Evolutionary conservation across 179 eudicot genomes (phyloP).

Genomic region (Beta corolliflora): DNA sequence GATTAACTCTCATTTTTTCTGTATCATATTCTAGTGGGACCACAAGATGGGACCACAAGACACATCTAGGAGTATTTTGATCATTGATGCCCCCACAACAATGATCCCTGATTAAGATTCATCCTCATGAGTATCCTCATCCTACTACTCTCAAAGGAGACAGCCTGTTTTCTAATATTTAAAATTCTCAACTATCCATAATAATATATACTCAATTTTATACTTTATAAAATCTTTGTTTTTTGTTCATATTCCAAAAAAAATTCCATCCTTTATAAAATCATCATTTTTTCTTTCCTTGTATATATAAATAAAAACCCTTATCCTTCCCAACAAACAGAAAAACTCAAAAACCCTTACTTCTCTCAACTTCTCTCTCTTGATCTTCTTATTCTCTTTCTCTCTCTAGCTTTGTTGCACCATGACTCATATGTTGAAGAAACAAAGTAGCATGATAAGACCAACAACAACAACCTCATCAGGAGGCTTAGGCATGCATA

Average conservation of each 20-base stretch:
- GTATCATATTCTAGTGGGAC: neutral
- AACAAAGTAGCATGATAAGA: slow-evolving; percentile 20
- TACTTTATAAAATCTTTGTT: neutral
- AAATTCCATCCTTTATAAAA: neutral
- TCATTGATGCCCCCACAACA: neutral
- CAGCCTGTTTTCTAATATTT: slow-evolving; percentile 20
- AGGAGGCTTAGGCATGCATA: slow-evolving; percentile 46
- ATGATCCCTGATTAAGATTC: slow-evolving; percentile 12
- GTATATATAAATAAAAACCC: slow-evolving; percentile 11
- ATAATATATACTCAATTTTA: neutral
- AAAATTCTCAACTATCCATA: slow-evolving; percentile 5
- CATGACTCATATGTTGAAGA: slow-evolving; percentile 31
- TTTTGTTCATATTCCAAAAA: neutral
- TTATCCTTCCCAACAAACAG: slow-evolving; percentile 30
- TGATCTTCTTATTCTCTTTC: neutral
- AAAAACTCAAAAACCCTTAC: slow-evolving; percentile 2
- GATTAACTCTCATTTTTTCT: no score
- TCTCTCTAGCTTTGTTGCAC: neutral
- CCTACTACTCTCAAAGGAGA: slow-evolving; percentile 13
- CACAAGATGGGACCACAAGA: slow-evolving; percentile 7
- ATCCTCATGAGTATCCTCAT: neutral
- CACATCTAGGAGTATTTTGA: slow-evolving; percentile 4
- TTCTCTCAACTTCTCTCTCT: no score
- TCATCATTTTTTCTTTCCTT: neutral
- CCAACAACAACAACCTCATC: slow-evolving; percentile 27